Base-by-base conservation (phyloP, 2,329 filamentous ascomycete species). In the Lasiodiplodia sp. region DNA sequence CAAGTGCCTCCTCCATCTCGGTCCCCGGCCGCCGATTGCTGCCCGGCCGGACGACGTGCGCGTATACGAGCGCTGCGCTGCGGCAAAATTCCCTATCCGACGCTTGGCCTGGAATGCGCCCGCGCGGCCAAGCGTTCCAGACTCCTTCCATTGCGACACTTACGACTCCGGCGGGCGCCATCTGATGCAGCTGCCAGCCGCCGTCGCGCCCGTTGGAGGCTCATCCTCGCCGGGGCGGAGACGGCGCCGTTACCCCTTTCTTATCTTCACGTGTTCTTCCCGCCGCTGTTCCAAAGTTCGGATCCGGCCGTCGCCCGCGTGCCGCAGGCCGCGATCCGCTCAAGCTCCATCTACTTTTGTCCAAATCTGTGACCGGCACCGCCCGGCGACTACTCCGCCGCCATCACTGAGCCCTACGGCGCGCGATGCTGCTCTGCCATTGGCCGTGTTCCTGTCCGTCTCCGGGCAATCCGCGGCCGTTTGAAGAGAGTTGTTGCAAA, bases 201-300 rank as follows among this genome's bases (percentile, higher is more conserved):
- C 53, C 37, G 16, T 58, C 37, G 40, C 56, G 38, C 57, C 56
- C 58, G 58, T 63, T 63, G 58, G 28, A 49, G 25, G 23, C 58
- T 63, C 58, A 38, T 58, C 28, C 55, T 58, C 55, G 55, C 37
- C 34, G 47, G 47, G 16, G 25, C 47, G 52, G 52, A 23, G 25
- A 28, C 64, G 37, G 64, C 52, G 37, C 52, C 52, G 64, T 57
- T 66, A 28, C 63, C 63, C 62, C 49, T 58, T 25, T 58, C 16
- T n/a, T 38, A 66, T 65, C 64, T 66, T 66, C 64, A 66, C 64
- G 64, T 66, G 64, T 14, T 31, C n/a, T 44, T 44, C 49, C 49
- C 49, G 49, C 44, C n/a, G 25, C 40, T 49, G 23, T 51, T 4
- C 47, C 49, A 25, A 28, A 34, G 51, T 56, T 66, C 64, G 64